phyloP scores from a whole-genome alignment of 306 rosid species.

The Prunus mume region DNA sequence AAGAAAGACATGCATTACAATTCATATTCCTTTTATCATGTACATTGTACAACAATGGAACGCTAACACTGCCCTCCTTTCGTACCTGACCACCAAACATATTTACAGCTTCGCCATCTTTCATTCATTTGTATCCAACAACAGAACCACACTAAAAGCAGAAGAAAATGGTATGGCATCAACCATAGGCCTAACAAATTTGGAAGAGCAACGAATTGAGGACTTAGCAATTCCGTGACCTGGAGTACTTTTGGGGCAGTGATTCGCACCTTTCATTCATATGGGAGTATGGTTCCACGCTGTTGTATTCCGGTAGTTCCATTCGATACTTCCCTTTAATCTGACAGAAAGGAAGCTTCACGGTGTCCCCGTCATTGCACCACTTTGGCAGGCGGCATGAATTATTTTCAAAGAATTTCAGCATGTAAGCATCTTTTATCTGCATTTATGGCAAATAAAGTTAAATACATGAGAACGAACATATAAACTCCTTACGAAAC shows the following conservation, averaged over 20 bases:
- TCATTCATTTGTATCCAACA: slow-evolving; percentile 9
- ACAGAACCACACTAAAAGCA: neutral
- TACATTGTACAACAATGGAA: neutral
- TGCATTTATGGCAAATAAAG: slow-evolving; percentile 40
- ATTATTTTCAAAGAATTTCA: slow-evolving; percentile 78
- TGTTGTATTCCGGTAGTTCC: slow-evolving; percentile 88
- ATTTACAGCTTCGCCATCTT: slow-evolving; percentile 18
- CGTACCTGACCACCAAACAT: neutral
- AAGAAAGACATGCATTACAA: neutral
- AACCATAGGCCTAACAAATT: neutral
- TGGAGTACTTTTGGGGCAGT: slow-evolving; percentile 71
- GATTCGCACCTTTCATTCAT: slow-evolving; percentile 98
- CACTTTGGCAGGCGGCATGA: slow-evolving; percentile 81
- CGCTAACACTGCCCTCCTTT: neutral
- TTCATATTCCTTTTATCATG: neutral
- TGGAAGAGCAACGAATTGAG: slow-evolving; percentile 12
- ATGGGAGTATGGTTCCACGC: slow-evolving; percentile 64
- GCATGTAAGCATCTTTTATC: slow-evolving; percentile 92
- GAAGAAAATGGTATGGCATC: neutral
- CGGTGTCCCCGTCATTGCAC: slow-evolving; percentile 80
- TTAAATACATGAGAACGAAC: slow-evolving; percentile 8
- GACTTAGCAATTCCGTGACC: slow-evolving; percentile 60
- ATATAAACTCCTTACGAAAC: slow-evolving; percentile 4
- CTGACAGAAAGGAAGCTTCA: slow-evolving; percentile 91
- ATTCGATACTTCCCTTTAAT: slow-evolving; percentile 82